These are phyloP conservation scores for Globisporangium heterothallicum DNA, from an alignment of 352 stramenopile genomes.

Conservation along the genomic window DNA sequence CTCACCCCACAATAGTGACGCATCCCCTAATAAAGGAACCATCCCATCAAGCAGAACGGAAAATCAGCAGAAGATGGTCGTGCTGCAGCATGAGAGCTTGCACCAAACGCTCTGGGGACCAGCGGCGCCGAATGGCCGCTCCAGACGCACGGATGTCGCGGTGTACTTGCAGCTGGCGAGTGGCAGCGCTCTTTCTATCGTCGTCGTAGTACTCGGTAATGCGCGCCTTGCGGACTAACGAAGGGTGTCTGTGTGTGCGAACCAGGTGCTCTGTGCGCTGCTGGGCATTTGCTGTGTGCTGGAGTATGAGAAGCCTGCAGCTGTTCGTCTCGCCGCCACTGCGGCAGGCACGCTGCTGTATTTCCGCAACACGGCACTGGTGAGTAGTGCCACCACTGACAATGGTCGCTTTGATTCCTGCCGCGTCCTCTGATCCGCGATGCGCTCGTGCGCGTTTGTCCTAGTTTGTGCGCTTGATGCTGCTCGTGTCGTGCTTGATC, in stretches of 20 bases:
- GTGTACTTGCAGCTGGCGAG: conserved; percentile 49
- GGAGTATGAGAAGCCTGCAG: conserved; percentile 51
- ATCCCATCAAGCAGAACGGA: no score
- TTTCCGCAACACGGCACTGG: conserved; percentile 57
- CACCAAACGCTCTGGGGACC: conserved; percentile 57
- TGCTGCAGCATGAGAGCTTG: conserved; percentile 55
- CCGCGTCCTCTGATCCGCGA: no score
- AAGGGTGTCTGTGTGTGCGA: background rate
- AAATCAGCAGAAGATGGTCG: conserved; percentile 37
- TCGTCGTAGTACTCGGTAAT: background rate
- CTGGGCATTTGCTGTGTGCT: conserved; percentile 26
- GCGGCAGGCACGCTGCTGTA: conserved; percentile 35
- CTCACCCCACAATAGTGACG: no score
- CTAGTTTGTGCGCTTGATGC: conserved; percentile 54
- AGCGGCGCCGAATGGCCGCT: conserved; percentile 34
- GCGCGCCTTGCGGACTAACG: no score
- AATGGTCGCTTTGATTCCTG: no score
- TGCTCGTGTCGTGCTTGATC: conserved; percentile 47
- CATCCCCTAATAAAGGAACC: no score
- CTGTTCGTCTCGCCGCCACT: conserved; percentile 33
- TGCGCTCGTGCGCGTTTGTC: background rate
- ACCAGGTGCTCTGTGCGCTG: conserved; percentile 23
- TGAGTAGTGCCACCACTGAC: no score
- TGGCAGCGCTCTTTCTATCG: background rate
- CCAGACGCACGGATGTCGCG: conserved; percentile 27